Base-by-base conservation (phyloP, 1,139 yeast species). In the Yamadazyma songkhlaensis region DNA sequence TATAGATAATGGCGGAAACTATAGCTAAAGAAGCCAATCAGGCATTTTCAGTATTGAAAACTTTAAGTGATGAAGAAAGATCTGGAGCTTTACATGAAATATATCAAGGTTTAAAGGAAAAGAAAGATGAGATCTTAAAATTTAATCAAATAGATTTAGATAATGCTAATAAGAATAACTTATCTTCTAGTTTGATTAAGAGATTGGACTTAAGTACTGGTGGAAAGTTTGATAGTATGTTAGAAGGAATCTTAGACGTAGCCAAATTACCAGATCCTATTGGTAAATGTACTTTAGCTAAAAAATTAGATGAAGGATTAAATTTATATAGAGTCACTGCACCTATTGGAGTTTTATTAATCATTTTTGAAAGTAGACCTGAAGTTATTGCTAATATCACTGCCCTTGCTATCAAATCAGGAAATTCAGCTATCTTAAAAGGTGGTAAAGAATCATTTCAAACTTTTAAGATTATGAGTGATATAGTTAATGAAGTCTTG, bases 361-460 rank as follows among this genome's bases (percentile, higher is more conserved):
- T 94, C 35, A 94, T 94, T 42, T 94, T 94, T 57, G 99, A 94
- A 63, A 82, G 96, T 29, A 79, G 99, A 53, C 99, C 99, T 23
- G 99, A 94, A 58, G 98, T 94, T 11, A 92, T 94, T 66, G 98
- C 98, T 38, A 94, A 94, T 59, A 92, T 94, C 54, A 84, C 97
- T 9, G 95, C 98, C 0, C 72, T 94, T 55, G 96, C 97, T 15
- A 82, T 94, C 56, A 94, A 94, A 60, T 88, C 97, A 1, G 97
- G 97, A 25, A 86, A 87, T 55, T 86, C 97, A 6, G 98, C 97
- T 38, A 92, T 94, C 40, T 73, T 94, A 55, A 94, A 94, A 64
- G 98, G 99, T 46, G 99, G 99, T 43, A 90, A 89, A 60, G 99
- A 94, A 59, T 84, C 95, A 7, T 65, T 75, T 32, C 77, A 87